Evolutionary conservation across 306 rosid genomes (phyloP).

Genomic region (Malus fusca): DNA sequence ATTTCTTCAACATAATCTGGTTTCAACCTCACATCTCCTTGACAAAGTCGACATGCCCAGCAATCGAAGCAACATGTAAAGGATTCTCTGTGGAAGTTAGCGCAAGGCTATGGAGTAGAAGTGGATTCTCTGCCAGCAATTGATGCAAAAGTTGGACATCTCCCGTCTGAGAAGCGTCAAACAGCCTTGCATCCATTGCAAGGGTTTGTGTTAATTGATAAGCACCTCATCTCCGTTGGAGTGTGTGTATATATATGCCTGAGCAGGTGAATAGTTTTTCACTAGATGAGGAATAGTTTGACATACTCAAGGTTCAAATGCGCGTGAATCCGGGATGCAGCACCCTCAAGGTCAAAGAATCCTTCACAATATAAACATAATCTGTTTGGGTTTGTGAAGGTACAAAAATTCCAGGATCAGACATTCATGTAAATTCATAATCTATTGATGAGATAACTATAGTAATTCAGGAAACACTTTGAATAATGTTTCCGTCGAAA

Average conservation of each 20-base stretch:
- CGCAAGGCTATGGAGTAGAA: background rate
- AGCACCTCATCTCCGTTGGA: background rate
- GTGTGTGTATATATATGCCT: background rate
- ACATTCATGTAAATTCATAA: no score
- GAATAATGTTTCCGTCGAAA: no score
- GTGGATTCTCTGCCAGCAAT: background rate
- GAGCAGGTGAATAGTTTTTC: background rate
- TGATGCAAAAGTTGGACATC: background rate
- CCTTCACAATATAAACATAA: no score
- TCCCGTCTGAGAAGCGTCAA: background rate
- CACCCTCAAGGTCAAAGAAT: no score
- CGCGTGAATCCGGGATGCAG: no score
- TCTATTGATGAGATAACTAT: no score
- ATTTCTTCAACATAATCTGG: background rate
- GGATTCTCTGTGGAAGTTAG: background rate
- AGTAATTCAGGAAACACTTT: no score
- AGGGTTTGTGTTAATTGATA: background rate
- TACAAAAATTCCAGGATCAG: no score
- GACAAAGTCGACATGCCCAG: background rate
- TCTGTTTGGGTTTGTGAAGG: no score
- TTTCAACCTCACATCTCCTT: slow-evolving; percentile 1
- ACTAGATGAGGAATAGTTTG: background rate
- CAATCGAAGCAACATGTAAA: background rate
- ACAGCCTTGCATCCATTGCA: background rate
- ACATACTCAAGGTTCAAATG: background rate